Conservation (phyloP, 2,329 filamentous ascomycete species). For the Penicillium sp. region DNA sequence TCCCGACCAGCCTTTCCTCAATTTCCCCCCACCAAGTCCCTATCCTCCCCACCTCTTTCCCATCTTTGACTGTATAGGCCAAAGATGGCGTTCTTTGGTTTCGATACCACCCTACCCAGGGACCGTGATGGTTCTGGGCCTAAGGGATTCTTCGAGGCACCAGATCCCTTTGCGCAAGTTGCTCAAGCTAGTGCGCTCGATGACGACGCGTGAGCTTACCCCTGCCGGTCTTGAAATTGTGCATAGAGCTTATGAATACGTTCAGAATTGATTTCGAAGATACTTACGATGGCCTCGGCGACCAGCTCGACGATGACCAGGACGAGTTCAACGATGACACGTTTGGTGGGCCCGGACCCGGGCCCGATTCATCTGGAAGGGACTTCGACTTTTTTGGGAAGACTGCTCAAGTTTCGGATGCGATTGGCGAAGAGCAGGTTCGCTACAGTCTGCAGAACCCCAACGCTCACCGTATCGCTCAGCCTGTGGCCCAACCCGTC, state of each 20-base stretch:
- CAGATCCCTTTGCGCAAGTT: conserved; percentile 86
- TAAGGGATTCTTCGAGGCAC: conserved; percentile 74
- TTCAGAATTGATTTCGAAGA: conserved; percentile 84
- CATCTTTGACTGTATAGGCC: conserved; percentile 14
- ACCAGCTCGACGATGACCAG: conserved; percentile 85
- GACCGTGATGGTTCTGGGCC: conserved; percentile 64
- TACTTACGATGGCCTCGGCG: conserved; percentile 92
- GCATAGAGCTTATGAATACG: conserved; percentile 1
- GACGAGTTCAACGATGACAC: conserved; percentile 98
- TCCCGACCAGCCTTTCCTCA: conserved; percentile 10
- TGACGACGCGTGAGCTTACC: conserved; percentile 59
- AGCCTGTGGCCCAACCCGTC: conserved; percentile 33
- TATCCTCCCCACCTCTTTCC: conserved; percentile 10
- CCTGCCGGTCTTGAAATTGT: conserved; percentile 28
- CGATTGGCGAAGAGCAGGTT: conserved; percentile 87
- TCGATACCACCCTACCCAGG: conserved; percentile 68
- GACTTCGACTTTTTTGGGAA: conserved; percentile 97
- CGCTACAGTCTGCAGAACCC: conserved; percentile 77
- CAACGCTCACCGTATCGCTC: conserved; percentile 39
- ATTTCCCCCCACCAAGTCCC: conserved; percentile 14
- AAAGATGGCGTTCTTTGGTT: conserved; percentile 85
- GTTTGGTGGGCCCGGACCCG: conserved; percentile 56
- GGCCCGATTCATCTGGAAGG: conserved; percentile 63
- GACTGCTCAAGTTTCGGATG: conserved; percentile 82
- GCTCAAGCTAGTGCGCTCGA: conserved; percentile 60